Evolutionary conservation across 306 rosid species (phyloP).

Genomic region (Vigna reflexopilosa): DNA sequence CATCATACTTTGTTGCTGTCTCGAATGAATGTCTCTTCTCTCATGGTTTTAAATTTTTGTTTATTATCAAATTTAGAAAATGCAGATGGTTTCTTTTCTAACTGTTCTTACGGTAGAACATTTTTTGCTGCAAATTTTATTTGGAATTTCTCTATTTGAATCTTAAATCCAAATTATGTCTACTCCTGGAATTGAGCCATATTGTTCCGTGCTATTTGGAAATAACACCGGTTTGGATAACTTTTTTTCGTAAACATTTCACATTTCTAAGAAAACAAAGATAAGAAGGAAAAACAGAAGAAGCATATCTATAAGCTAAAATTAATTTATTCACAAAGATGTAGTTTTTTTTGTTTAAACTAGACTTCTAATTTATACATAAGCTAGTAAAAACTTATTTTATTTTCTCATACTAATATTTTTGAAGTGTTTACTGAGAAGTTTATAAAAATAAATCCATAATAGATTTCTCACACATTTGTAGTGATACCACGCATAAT

Average conservation of each 20-base stretch:
- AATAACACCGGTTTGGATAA: no score
- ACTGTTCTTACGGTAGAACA: background rate
- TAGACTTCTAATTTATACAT: no score
- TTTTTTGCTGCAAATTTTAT: constrained; percentile 3
- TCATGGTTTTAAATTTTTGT: background rate
- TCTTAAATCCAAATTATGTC: constrained; percentile 4
- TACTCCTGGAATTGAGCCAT: constrained; percentile 5
- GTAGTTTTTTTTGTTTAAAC: no score
- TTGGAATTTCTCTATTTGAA: constrained; percentile 8
- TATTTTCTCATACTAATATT: no score
- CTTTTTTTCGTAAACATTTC: no score
- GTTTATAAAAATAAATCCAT: no score
- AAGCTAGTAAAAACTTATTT: no score
- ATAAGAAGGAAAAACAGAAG: no score
- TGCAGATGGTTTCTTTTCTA: constrained; percentile 11
- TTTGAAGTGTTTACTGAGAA: no score
- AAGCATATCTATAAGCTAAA: no score
- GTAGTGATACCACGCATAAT: constrained; percentile 16
- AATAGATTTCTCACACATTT: background rate
- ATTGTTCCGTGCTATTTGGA: constrained; percentile 3
- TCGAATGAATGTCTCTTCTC: constrained; percentile 11
- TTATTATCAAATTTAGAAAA: constrained; percentile 10
- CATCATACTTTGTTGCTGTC: constrained; percentile 28
- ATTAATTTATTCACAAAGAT: no score
- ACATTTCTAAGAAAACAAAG: no score